phyloP scores from a whole-genome alignment of 78 protist genomes.

The Planoprotostelium fungivorum region DNA sequence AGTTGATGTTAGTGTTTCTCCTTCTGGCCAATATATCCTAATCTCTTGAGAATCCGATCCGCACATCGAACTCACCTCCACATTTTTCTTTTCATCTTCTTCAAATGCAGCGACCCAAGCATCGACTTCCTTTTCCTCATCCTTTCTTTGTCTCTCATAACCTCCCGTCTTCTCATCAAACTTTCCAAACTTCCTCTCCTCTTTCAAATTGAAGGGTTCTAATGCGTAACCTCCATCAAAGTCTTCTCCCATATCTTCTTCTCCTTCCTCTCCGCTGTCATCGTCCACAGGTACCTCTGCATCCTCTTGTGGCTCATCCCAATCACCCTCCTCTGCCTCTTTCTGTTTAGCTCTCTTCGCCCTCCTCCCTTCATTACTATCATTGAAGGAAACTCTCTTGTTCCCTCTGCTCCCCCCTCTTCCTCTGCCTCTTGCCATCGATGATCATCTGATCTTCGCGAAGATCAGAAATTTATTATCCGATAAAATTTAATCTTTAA shows the following conservation, averaged over 20 bases:
- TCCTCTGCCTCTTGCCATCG: too few species aligned
- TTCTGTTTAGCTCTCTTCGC: neutral
- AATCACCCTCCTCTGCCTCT: neutral
- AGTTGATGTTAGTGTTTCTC: neutral
- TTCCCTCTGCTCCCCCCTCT: neutral
- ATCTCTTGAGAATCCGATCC: too few species aligned
- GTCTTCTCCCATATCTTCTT: neutral
- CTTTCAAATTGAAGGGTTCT: neutral
- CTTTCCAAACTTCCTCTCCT: neutral
- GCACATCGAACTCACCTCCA: neutral
- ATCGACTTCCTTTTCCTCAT: neutral
- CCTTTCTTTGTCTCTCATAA: neutral
- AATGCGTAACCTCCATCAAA: neutral
- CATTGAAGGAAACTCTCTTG: neutral
- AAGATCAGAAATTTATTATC: too few species aligned
- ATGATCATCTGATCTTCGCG: too few species aligned
- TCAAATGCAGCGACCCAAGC: neutral
- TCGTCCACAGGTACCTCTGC: neutral
- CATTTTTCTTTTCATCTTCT: neutral
- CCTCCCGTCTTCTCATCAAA: neutral
- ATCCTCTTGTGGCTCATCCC: neutral
- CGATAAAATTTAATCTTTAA: too few species aligned
- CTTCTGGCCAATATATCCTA: neutral
- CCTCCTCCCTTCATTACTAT: neutral
- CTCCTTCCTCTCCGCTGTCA: neutral